These are phyloP conservation scores for Rhododendron henanense DNA, from an alignment of 148 eudicot species.

Conservation along the genomic window DNA sequence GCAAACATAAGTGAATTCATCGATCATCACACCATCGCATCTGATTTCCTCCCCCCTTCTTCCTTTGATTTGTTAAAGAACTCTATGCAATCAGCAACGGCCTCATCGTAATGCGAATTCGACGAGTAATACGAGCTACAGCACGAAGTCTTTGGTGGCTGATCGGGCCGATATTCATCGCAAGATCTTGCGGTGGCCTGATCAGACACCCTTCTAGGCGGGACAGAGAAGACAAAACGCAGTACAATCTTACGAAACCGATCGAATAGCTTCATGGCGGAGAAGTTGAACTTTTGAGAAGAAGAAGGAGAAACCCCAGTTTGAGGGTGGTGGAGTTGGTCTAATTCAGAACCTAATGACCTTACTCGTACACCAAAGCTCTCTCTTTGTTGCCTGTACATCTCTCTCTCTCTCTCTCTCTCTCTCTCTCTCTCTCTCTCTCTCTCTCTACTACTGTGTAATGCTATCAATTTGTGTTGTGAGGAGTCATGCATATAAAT, in stretches of 20 bases:
- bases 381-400: slow-evolving; percentile 1
- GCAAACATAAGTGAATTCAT: neutral
- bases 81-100: neutral
- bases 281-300: neutral
- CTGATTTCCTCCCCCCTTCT: neutral
- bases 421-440: neutral
- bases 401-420: neutral
- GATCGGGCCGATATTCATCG: neutral
- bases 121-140: neutral
- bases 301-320: neutral
- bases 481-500: neutral
- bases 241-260: neutral
- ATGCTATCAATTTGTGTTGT: neutral
- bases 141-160: neutral
- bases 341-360: neutral
- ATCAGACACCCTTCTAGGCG: neutral
- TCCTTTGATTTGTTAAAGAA: neutral
- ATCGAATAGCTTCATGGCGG: neutral
- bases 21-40: neutral
- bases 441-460: neutral
- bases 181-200: neutral
- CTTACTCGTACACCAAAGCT: neutral
- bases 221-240: neutral
- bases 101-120: neutral
- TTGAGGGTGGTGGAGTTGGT: neutral